Base-by-base conservation (phyloP, 129 eudicot genomes). In the Tagetes patula region DNA sequence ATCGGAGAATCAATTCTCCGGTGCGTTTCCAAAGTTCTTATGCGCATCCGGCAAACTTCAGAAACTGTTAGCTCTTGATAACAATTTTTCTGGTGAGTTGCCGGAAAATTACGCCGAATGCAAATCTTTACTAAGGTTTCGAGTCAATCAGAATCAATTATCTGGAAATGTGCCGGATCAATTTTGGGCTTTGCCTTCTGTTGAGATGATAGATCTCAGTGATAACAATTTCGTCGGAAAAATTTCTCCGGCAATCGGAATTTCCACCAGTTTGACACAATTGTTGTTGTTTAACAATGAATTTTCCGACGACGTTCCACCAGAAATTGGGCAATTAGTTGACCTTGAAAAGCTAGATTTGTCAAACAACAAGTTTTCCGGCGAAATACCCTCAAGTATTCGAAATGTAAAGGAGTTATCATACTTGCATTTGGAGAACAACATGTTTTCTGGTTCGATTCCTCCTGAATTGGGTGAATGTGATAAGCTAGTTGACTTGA, bases 1-100 rank as follows among this genome's bases (percentile, higher is more conserved):
- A 69, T 94, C 99, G 0, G 99, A 94, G 67, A 94, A 94, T 46
- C 73, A 76, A 31, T 94, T 94, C 60, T 74, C 97, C 0, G 99
- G 99, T 34, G 58, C 41, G n/a, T 79, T 94, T 37, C 99, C 99
- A 0, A 82, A 81, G 71, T 88, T 77, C 66, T 78, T 94, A 71
- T 94, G 99, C 76, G 86, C 79, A 8, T 74, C 80, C 27, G 81
- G 85, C 33, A 81, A 74, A 9, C 70, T 94, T 56, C 73, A 83
- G 85, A 81, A 52, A 47, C 63, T 94, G 82, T 85, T 94, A 52
- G 96, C 99, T 49, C 64, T 94, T 69, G 91, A 56, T 41, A 94
- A 94, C 67, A 53, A 76, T 1, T 90, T 94, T 70, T 88, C 90
- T 1, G 99, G 99, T 39, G 86, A 73, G 33, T 47, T 94, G 27